phyloP scores from a whole-genome alignment of 2,329 filamentous ascomycete genomes.

The Dothidotthia symphoricarpi region DNA sequence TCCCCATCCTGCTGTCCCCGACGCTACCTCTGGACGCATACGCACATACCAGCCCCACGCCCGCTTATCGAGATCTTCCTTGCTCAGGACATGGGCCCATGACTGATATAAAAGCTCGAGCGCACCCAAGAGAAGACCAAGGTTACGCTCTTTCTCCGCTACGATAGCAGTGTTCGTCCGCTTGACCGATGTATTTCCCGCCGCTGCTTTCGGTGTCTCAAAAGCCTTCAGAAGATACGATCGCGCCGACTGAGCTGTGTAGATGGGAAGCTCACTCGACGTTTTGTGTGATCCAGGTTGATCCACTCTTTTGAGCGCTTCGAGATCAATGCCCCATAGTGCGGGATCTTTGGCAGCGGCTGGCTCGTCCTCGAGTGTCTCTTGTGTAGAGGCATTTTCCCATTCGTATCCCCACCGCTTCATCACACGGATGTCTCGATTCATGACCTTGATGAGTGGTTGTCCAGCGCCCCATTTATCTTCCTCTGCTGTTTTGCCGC shows the following conservation, averaged over 20 bases:
- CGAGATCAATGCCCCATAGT: slow-evolving; percentile 59
- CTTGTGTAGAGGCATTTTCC: slow-evolving; percentile 15
- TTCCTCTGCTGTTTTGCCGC: slow-evolving; percentile 63
- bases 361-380: slow-evolving; percentile 12
- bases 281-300: slow-evolving; percentile 16
- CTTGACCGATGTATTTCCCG: slow-evolving; percentile 39
- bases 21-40: slow-evolving; percentile 72
- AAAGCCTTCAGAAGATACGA: slow-evolving; percentile 61
- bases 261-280: slow-evolving; percentile 63
- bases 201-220: slow-evolving; percentile 44
- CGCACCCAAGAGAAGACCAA: slow-evolving; percentile 67
- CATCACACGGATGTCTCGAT: slow-evolving; percentile 70
- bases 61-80: slow-evolving; percentile 68
- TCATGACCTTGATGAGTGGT: slow-evolving; percentile 69
- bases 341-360: slow-evolving; percentile 42
- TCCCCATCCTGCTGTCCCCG: slow-evolving; percentile 77
- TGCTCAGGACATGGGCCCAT: slow-evolving; percentile 65
- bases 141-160: slow-evolving; percentile 65
- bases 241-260: slow-evolving; percentile 68
- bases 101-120: slow-evolving; percentile 71
- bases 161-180: slow-evolving; percentile 51
- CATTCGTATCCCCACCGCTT: slow-evolving; percentile 70
- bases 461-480: slow-evolving; percentile 74
- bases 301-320: slow-evolving; percentile 53
- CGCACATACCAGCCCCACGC: slow-evolving; percentile 82